Conservation (phyloP, 2,329 filamentous ascomycete genomes). For the Paramyrothecium roridum region DNA sequence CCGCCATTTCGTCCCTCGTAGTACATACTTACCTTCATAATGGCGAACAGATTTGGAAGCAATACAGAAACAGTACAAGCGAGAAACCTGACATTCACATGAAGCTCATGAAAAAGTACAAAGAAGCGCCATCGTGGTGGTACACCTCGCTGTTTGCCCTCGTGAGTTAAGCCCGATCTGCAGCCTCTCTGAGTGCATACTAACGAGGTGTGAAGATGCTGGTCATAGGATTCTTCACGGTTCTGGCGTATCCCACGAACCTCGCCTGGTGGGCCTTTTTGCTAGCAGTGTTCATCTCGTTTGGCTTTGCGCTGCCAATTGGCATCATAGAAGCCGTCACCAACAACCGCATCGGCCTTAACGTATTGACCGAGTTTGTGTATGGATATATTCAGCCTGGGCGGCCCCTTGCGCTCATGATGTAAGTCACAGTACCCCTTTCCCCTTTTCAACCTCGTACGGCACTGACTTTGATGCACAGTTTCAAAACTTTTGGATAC, state of each 20-base stretch:
- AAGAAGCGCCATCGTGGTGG: conserved; percentile 63
- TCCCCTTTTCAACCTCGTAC: not conserved
- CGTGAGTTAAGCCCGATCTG: conserved; percentile 31
- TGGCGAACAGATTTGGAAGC: conserved; percentile 61
- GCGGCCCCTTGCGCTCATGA: conserved; percentile 68
- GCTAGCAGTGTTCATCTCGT: conserved; percentile 61
- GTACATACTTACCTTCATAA: conserved; percentile 67
- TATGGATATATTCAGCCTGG: conserved; percentile 75
- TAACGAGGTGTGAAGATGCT: conserved; percentile 41
- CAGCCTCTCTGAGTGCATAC: not conserved
- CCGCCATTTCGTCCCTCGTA: conserved; percentile 66
- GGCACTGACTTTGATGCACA: conserved; percentile 15
- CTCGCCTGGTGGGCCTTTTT: conserved; percentile 72
- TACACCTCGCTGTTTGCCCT: conserved; percentile 55
- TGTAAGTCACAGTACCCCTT: conserved; percentile 39
- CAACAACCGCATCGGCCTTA: conserved; percentile 68
- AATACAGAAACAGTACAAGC: conserved; percentile 55
- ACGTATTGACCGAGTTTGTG: conserved; percentile 72
- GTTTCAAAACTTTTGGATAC: conserved; percentile 62
- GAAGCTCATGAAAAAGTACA: conserved; percentile 61
- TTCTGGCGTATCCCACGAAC: conserved; percentile 62
- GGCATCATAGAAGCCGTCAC: conserved; percentile 69
- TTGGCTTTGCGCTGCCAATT: conserved; percentile 62
- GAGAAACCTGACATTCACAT: conserved; percentile 64
- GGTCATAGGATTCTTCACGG: conserved; percentile 48